phyloP scores from a whole-genome alignment of 257 asterid genomes.

The Capsicum chinense region DNA sequence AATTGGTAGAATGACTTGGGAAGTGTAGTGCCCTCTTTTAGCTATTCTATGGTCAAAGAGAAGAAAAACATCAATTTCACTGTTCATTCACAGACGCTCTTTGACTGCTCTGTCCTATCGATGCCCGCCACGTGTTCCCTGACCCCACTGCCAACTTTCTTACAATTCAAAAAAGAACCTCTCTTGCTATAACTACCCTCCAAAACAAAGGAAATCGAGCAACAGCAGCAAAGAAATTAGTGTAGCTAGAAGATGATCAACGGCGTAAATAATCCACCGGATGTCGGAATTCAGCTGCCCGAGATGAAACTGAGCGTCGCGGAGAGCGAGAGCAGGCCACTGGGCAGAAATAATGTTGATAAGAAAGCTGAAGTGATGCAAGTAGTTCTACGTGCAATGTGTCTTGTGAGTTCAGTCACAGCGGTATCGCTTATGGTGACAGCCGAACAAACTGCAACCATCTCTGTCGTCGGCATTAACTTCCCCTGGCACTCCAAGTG shows the following conservation, averaged over 20 bases:
- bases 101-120: background rate
- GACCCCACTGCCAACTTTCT: background rate
- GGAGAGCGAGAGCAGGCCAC: conserved; percentile 38
- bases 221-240: background rate
- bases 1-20: too few species aligned
- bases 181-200: background rate
- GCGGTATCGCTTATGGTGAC: conserved; percentile 70
- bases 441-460: conserved; percentile 67
- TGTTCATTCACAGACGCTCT: background rate
- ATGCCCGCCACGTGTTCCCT: background rate
- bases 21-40: background rate
- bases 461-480: conserved; percentile 73
- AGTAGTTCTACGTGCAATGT: conserved; percentile 48
- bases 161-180: background rate
- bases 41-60: background rate
- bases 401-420: conserved; percentile 61
- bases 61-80: background rate
- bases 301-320: conserved; percentile 51
- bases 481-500: conserved; percentile 78
- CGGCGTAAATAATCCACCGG: conserved; percentile 46
- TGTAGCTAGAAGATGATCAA: conserved; percentile 39
- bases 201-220: background rate
- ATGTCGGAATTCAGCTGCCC: conserved; percentile 64
- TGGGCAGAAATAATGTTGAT: conserved; percentile 34
- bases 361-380: conserved; percentile 58